Evolutionary conservation across 345 rosid genomes (phyloP), one percentile per base, ranked within the genome.

Genomic region (Gynandropsis gynandra): DNA sequence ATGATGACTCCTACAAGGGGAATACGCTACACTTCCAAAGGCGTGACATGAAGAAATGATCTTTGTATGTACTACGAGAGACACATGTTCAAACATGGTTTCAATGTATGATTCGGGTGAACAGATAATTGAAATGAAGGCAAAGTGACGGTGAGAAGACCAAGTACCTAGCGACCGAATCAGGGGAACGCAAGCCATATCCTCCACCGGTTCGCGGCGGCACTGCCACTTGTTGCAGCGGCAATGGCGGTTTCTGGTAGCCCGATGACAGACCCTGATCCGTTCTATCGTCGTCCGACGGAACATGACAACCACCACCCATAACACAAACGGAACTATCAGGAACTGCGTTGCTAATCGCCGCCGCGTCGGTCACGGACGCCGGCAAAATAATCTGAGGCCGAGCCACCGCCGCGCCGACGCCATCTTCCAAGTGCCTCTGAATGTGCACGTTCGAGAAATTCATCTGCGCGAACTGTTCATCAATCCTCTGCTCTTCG

Each of bases 211-310:
- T 41, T 47, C 68, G 64, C 0, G 68, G 76, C 40, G 83, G 93
- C 45, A 56, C 58, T 42, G 72, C 75, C 42, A 54, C 57, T 1
- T 71, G 68, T 50, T 75, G 87, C 67, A 64, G 63, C 9, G 89
- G 89, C 68, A 85, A 32, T 1, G 95, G 95, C 43, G 95, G 95
- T 59, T 80, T 89, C 20, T 85, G 67, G 47, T 68, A 67, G 11
- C 68, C 67, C 18, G 46, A 49, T 1, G 76, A 67, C n/a, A 42
- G 69, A 27, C 80, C 74, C 17, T 74, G 78, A 73, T 83, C 95
- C 1, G 85, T 71, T 61, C 80, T 76, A 72, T 81, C 97, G 9
- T 82, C 87, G 2, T 79, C 89, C 0, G 72, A 74, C 33, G 54
- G 54, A 14, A 60, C 54, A 49, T 78, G 70, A 41, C 29, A 24